Evolutionary conservation across 2,329 filamentous ascomycete genomes (phyloP).

Genomic region (Cladobotryum protrusum): DNA sequence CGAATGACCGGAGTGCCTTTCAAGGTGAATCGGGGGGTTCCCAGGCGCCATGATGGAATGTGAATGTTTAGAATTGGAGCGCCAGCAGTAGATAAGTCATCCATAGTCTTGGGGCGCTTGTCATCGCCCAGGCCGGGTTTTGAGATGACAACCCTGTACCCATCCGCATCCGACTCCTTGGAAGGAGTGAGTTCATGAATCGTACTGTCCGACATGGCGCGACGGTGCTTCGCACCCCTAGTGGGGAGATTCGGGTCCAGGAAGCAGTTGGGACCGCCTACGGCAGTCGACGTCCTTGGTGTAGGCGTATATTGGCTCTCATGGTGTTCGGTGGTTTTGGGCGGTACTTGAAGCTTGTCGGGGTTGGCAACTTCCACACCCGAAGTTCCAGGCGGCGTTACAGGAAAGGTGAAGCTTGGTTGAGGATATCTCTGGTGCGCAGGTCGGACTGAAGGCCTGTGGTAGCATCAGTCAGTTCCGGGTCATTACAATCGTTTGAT

Average conservation of each 20-base stretch:
- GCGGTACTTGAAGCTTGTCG: slow-evolving; percentile 21
- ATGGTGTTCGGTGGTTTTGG: slow-evolving; percentile 18
- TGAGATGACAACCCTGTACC: slow-evolving; percentile 76
- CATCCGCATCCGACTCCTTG: slow-evolving; percentile 55
- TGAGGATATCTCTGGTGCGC: slow-evolving; percentile 56
- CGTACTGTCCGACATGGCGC: slow-evolving; percentile 72
- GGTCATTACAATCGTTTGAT: too few relatives aligned
- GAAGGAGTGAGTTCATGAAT: slow-evolving; percentile 55
- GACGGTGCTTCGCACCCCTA: slow-evolving; percentile 40
- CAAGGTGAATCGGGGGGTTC: slow-evolving; percentile 72
- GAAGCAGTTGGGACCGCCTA: slow-evolving; percentile 27
- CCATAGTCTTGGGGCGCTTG: slow-evolving; percentile 55
- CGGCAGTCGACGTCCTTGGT: slow-evolving; percentile 7
- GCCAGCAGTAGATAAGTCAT: slow-evolving; percentile 41
- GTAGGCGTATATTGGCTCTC: slow-evolving; percentile 38
- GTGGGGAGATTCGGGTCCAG: slow-evolving; percentile 20
- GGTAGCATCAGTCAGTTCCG: neutral
- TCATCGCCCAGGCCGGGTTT: slow-evolving; percentile 52
- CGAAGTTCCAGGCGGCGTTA: slow-evolving; percentile 54
- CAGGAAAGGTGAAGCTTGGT: slow-evolving; percentile 53
- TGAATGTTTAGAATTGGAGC: slow-evolving; percentile 61
- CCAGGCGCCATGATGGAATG: slow-evolving; percentile 80
- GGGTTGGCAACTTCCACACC: slow-evolving; percentile 43
- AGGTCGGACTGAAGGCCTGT: slow-evolving; percentile 55
- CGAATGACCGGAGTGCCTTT: slow-evolving; percentile 71